Conservation (phyloP, 2,329 filamentous ascomycete species). For the Dactylellina cionopaga region DNA sequence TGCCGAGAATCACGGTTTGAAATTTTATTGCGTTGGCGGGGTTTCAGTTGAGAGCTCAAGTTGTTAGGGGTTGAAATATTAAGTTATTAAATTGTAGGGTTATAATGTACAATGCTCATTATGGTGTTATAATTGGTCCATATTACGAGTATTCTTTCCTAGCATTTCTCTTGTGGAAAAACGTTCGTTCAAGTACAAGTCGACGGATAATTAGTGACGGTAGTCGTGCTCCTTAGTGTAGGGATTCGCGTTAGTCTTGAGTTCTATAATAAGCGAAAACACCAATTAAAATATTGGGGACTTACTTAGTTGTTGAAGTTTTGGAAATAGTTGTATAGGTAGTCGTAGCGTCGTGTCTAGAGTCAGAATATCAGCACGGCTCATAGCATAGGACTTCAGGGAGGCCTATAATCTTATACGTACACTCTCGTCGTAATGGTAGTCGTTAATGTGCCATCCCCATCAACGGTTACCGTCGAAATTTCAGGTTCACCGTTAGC, state of each 20-base stretch:
- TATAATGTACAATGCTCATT: too few species aligned
- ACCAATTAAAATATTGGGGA: too few species aligned
- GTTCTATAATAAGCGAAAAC: too few species aligned
- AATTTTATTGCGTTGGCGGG: too few species aligned
- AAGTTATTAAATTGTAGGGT: too few species aligned
- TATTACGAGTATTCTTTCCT: too few species aligned
- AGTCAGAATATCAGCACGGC: not conserved
- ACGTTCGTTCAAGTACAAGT: slow-evolving; percentile 6
- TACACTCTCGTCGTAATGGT: slow-evolving; percentile 22
- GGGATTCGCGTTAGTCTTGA: not conserved
- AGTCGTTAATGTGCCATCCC: slow-evolving; percentile 7
- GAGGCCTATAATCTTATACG: not conserved
- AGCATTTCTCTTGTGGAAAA: too few species aligned
- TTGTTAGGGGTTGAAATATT: too few species aligned
- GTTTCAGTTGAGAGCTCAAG: too few species aligned
- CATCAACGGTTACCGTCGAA: slow-evolving; percentile 11
- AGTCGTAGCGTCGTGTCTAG: slow-evolving; percentile 30
- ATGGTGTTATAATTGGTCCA: too few species aligned
- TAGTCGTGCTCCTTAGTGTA: slow-evolving; percentile 20
- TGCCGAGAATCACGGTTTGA: too few species aligned
- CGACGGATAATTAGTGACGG: slow-evolving; percentile 19
- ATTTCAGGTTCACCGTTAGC: slow-evolving; percentile 2
- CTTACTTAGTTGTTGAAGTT: slow-evolving; percentile 22
- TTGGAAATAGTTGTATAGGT: slow-evolving; percentile 20
- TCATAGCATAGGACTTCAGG: not conserved